These are phyloP conservation scores for Corylus avellana DNA, from an alignment of 306 rosid genomes.

Conservation along the genomic window DNA sequence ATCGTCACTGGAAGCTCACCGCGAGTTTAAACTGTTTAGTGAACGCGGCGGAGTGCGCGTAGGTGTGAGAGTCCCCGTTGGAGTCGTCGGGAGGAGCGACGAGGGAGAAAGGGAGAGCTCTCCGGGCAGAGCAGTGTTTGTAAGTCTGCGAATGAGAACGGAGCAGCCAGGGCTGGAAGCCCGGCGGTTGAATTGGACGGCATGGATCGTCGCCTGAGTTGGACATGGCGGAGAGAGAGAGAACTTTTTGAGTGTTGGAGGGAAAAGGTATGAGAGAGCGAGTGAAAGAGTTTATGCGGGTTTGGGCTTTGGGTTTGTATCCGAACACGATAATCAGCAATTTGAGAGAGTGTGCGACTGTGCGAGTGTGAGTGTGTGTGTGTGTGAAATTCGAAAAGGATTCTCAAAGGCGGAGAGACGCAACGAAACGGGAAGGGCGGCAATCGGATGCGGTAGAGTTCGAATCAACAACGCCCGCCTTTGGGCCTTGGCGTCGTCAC, in stretches of 20 bases:
- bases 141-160: slow-evolving; percentile 32
- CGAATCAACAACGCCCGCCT: neutral
- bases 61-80: neutral
- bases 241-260: slow-evolving; percentile 28
- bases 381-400: neutral
- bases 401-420: neutral
- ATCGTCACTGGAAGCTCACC: neutral
- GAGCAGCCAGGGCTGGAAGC: slow-evolving; percentile 35
- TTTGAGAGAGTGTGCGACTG: neutral
- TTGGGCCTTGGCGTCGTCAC: neutral
- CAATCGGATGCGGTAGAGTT: neutral
- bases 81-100: neutral
- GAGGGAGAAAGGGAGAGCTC: slow-evolving; percentile 6
- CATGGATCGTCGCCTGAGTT: slow-evolving; percentile 36
- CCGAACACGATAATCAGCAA: neutral
- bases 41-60: neutral
- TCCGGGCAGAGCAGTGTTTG: neutral
- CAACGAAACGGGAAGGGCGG: neutral
- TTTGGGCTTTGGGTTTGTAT: neutral
- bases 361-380: too few species aligned
- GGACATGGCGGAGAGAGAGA: slow-evolving; percentile 24
- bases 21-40: neutral
- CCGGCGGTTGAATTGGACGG: slow-evolving; percentile 29
- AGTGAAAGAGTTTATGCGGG: neutral
- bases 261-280: neutral